These are phyloP conservation scores for Gnomoniopsis smithogilvyi DNA, from an alignment of 2,329 filamentous ascomycete species.

Conservation along the genomic window DNA sequence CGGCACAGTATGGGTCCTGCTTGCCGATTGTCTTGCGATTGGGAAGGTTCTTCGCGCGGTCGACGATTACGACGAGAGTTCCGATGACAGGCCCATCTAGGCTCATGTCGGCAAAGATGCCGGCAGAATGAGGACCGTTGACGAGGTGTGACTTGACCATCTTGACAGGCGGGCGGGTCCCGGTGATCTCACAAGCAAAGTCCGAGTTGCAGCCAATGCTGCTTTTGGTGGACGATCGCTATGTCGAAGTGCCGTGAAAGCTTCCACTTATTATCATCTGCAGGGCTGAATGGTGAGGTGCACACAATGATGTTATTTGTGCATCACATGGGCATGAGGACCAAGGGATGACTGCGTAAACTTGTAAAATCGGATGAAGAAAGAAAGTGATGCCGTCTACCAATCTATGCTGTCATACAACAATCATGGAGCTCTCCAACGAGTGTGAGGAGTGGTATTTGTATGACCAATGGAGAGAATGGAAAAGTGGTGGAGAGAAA, in stretches of 20 bases:
- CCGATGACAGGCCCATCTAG: slow-evolving; percentile 92
- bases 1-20: slow-evolving; percentile 96
- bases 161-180: slow-evolving; percentile 19
- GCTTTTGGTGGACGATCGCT: neutral
- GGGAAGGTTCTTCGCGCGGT: slow-evolving; percentile 93
- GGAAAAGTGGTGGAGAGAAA: neutral
- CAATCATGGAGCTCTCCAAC: neutral
- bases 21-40: slow-evolving; percentile 98
- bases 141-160: slow-evolving; percentile 56
- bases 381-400: neutral
- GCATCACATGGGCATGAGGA: neutral
- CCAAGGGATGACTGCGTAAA: neutral
- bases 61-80: slow-evolving; percentile 86
- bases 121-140: slow-evolving; percentile 74
- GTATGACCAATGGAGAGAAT: neutral
- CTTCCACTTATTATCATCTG: neutral
- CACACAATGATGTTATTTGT: neutral
- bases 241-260: neutral
- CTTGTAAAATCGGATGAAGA: neutral
- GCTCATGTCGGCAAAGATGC: slow-evolving; percentile 92
- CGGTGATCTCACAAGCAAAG: neutral
- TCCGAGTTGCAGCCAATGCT: slow-evolving; percentile 4
- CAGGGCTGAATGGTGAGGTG: neutral
- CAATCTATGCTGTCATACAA: neutral
- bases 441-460: neutral